A percentile compares a stretch with the other conserved stretches of the same genome.
Conservation (phyloP, 169 alveolate species). For the Cryptosporidium ryanae region DNA sequence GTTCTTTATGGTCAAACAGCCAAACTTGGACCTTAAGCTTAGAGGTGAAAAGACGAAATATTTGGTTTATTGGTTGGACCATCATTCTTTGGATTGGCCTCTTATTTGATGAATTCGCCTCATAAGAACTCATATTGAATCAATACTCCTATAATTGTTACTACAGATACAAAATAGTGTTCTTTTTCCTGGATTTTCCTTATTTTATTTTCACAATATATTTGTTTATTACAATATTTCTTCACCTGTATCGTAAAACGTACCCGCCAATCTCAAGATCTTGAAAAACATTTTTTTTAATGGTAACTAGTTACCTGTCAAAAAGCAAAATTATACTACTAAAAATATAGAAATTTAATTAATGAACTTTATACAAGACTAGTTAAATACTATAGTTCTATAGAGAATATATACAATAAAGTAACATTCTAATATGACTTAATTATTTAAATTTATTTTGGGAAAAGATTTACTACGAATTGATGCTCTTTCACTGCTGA, state of each 20-base stretch:
- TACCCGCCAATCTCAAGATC: neutral
- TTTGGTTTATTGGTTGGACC: conserved; percentile 87
- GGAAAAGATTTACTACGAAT: neutral
- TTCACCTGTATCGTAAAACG: too few relatives aligned
- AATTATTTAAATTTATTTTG: too few relatives aligned
- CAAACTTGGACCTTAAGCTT: conserved; percentile 93
- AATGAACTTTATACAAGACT: too few relatives aligned
- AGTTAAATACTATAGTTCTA: too few relatives aligned
- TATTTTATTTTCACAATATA: neutral
- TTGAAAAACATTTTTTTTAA: too few relatives aligned
- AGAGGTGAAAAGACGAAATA: conserved; percentile 91
- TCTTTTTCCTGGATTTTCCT: neutral
- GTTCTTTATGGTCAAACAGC: conserved; percentile 92
- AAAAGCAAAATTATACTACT: too few relatives aligned
- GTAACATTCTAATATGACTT: too few relatives aligned
- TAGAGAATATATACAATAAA: too few relatives aligned
- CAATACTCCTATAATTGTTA: too few relatives aligned
- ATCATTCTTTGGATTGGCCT: conserved; percentile 78
- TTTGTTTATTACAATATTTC: neutral
- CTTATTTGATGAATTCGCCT: conserved; percentile 2
- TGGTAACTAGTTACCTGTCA: too few relatives aligned
- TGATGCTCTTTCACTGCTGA: neutral
- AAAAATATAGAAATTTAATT: neutral
- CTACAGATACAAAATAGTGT: neutral
- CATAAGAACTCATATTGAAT: conserved; percentile 5